phyloP scores from a whole-genome alignment of 2,329 filamentous ascomycete species.

The Xylaria arbuscula region DNA sequence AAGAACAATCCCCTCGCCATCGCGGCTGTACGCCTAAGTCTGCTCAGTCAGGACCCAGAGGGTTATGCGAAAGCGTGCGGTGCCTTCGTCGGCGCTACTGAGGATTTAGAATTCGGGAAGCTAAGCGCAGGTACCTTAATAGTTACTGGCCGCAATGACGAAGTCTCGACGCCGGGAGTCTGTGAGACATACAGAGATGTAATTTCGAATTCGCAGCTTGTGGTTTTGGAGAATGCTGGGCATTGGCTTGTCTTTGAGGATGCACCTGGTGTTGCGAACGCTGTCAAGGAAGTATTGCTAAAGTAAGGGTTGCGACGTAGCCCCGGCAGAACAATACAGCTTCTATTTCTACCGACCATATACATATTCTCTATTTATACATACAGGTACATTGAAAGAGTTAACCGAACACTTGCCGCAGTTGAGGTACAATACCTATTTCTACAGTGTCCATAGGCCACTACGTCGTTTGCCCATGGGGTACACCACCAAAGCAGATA shows the following conservation, averaged over 20 bases:
- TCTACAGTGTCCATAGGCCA: constrained; percentile 57
- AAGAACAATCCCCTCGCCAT: constrained; percentile 22
- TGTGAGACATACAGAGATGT: constrained; percentile 16
- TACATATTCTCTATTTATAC: not conserved
- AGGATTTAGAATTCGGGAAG: constrained; percentile 14
- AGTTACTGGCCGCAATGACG: constrained; percentile 23
- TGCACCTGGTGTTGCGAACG: constrained; percentile 4
- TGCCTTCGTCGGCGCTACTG: constrained; percentile 7
- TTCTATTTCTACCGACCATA: not conserved
- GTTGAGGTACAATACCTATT: not conserved
- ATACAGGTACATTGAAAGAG: not conserved
- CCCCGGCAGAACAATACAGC: not conserved
- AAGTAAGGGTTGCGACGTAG: not conserved
- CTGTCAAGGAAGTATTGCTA: not conserved
- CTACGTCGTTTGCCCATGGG: constrained; percentile 68
- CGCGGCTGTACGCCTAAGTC: constrained; percentile 21
- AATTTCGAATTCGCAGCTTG: not conserved
- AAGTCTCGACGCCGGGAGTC: not conserved
- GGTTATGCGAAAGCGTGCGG: constrained; percentile 33
- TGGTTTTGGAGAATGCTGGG: constrained; percentile 24
- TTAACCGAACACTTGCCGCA: no score
- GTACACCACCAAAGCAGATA: constrained; percentile 67
- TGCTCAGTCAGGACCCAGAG: constrained; percentile 33
- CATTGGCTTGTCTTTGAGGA: constrained; percentile 33
- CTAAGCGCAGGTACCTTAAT: constrained; percentile 23